A percentile compares a stretch with the other conserved stretches of the same genome.
These are phyloP conservation scores for Chalciporus sphaerocephalus DNA, from an alignment of 768 basidiomycete genomes.

Conservation along the genomic window DNA sequence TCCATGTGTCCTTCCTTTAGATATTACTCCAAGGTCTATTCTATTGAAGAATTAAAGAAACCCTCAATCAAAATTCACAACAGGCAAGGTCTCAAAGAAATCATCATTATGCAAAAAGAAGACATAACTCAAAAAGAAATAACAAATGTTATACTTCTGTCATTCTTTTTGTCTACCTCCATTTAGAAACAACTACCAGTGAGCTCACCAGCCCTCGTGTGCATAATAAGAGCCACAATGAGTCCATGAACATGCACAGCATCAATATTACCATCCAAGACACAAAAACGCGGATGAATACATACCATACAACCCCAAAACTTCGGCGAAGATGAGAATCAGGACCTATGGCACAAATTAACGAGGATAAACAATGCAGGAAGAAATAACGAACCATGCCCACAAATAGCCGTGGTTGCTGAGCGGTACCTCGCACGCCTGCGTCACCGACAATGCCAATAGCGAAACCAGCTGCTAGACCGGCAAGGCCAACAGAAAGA, in stretches of 20 bases:
- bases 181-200: background rate
- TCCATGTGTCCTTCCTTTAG: too few relatives aligned
- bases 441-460: slow-evolving; percentile 99
- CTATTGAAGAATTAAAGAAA: too few relatives aligned
- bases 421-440: slow-evolving; percentile 95
- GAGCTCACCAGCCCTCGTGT: slow-evolving; percentile 54
- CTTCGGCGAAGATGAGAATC: slow-evolving; percentile 97
- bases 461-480: slow-evolving; percentile 95
- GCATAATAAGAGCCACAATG: slow-evolving; percentile 95
- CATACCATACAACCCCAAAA: slow-evolving; percentile 84
- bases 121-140: too few relatives aligned
- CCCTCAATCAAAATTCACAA: too few relatives aligned
- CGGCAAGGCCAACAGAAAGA: slow-evolving; percentile 87
- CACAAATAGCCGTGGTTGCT: slow-evolving; percentile 91
- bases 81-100: too few relatives aligned
- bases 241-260: slow-evolving; percentile 43
- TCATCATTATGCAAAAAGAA: too few relatives aligned
- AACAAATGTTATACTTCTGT: too few relatives aligned
- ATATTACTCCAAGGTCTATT: too few relatives aligned
- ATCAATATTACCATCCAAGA: background rate
- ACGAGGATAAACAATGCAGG: background rate
- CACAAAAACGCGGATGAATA: background rate
- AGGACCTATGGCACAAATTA: slow-evolving; percentile 56
- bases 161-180: too few relatives aligned
- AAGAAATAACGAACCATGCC: slow-evolving; percentile 64